Conservation (phyloP, 2,329 filamentous ascomycete species). For the Raffaelea ambrosiae region DNA sequence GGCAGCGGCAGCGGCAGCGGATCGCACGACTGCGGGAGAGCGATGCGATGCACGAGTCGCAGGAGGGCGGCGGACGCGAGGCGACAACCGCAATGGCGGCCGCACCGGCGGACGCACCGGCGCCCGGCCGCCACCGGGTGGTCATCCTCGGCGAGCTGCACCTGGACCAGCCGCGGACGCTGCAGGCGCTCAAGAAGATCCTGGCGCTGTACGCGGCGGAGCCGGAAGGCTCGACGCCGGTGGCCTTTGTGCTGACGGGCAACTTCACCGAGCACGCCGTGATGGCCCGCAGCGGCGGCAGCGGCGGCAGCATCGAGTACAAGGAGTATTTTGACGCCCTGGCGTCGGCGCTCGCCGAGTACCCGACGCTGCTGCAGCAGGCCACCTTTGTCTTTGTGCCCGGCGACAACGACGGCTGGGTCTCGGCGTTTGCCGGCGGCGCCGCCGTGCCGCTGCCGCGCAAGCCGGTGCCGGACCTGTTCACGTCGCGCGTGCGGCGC, state of each 20-base stretch:
- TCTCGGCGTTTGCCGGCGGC: slow-evolving; percentile 72
- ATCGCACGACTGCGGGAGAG: slow-evolving; percentile 14
- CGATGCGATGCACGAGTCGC: neutral
- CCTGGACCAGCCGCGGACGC: slow-evolving; percentile 72
- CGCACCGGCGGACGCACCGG: neutral
- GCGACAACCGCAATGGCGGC: neutral
- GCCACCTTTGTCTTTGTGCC: slow-evolving; percentile 89
- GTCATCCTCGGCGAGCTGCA: slow-evolving; percentile 81
- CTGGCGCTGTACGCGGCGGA: slow-evolving; percentile 64
- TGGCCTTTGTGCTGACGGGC: slow-evolving; percentile 75
- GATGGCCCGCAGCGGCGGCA: slow-evolving; percentile 59
- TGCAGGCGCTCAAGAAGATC: slow-evolving; percentile 74
- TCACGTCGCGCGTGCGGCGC: slow-evolving; percentile 77
- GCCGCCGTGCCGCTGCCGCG: slow-evolving; percentile 62
- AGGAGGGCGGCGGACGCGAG: neutral
- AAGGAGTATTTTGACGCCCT: slow-evolving; percentile 93
- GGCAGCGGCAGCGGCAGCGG: slow-evolving; percentile 18
- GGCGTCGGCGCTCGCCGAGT: slow-evolving; percentile 74
- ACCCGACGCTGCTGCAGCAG: slow-evolving; percentile 66
- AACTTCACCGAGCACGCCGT: slow-evolving; percentile 67
- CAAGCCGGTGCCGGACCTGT: slow-evolving; percentile 72
- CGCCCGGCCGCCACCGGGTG: slow-evolving; percentile 41
- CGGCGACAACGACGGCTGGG: slow-evolving; percentile 97
- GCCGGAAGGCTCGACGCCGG: slow-evolving; percentile 55
- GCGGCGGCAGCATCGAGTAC: slow-evolving; percentile 83